Evolutionary conservation across 768 basidiomycete species (phyloP).

Genomic region (Russula abietina): DNA sequence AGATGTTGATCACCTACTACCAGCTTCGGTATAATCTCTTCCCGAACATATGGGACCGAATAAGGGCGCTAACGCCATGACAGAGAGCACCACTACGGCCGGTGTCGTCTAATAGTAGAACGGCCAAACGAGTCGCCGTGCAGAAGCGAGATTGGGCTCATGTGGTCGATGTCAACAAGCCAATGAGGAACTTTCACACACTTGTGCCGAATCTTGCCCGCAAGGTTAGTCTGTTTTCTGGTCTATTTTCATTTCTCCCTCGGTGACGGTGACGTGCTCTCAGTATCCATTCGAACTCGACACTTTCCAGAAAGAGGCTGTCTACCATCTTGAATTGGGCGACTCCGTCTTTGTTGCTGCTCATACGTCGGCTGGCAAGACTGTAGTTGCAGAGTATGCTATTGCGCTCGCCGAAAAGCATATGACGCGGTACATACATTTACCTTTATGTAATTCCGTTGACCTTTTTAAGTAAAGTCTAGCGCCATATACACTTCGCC

Average conservation of each 20-base stretch:
- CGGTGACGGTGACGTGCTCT: not conserved
- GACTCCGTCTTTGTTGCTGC: slow-evolving; percentile 99
- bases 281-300: slow-evolving; percentile 99
- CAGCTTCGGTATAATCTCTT: slow-evolving; percentile 30
- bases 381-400: slow-evolving; percentile 98
- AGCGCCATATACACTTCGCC: slow-evolving; percentile 99
- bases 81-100: slow-evolving; percentile 59
- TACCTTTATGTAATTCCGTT: not conserved
- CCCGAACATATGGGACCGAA: not conserved
- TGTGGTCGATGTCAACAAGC: slow-evolving; percentile 88
- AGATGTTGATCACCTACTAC: slow-evolving; percentile 76
- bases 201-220: slow-evolving; percentile 97
- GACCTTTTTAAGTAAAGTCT: not conserved
- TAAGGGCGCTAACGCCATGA: slow-evolving; percentile 18
- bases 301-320: slow-evolving; percentile 97
- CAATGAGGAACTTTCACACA: slow-evolving; percentile 81
- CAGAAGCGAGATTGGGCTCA: slow-evolving; percentile 97
- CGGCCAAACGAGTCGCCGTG: slow-evolving; percentile 40
- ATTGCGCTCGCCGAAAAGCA: slow-evolving; percentile 95
- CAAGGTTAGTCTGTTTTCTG: slow-evolving; percentile 44
- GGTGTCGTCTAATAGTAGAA: slow-evolving; percentile 37
- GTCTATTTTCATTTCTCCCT: not conserved
- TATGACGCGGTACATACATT: slow-evolving; percentile 79
- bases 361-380: slow-evolving; percentile 99
- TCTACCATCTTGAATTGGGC: slow-evolving; percentile 94